Conservation (phyloP, 192 early-diverging fungal species). For the Umbelopsis sp. region DNA sequence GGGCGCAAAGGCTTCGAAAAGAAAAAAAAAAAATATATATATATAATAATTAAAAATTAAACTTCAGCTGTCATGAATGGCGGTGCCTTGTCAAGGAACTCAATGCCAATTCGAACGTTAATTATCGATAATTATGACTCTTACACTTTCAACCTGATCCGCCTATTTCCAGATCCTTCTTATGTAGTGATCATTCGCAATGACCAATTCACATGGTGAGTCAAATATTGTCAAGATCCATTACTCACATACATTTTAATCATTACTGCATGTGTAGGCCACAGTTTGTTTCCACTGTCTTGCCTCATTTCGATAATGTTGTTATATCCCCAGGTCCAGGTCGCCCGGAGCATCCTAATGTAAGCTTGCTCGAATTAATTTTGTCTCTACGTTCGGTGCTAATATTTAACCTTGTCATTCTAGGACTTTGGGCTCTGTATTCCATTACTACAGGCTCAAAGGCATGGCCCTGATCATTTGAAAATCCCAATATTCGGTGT, state of each 20-base stretch:
- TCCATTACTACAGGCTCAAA: slow-evolving; percentile 50
- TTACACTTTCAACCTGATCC: slow-evolving; percentile 95
- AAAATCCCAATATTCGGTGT: slow-evolving; percentile 84
- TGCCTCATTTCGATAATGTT: slow-evolving; percentile 85
- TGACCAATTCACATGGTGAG: slow-evolving; percentile 86
- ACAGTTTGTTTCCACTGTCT: slow-evolving; percentile 54
- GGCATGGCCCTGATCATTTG: slow-evolving; percentile 25
- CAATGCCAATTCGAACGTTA: slow-evolving; percentile 43
- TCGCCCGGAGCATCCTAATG: slow-evolving; percentile 61
- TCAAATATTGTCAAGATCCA: background rate
- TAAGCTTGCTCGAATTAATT: slow-evolving; percentile 23
- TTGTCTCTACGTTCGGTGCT: background rate
- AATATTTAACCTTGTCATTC: background rate
- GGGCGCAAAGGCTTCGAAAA: no score
- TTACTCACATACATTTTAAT: background rate
- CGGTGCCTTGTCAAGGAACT: background rate
- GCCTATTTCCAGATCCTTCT: slow-evolving; percentile 56
- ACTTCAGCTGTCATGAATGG: slow-evolving; percentile 2
- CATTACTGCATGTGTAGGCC: slow-evolving; percentile 42
- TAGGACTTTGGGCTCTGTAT: slow-evolving; percentile 85
- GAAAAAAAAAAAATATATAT: slow-evolving; percentile 11
- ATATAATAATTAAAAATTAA: no score
- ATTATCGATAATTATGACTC: slow-evolving; percentile 98
- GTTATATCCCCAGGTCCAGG: slow-evolving; percentile 97
- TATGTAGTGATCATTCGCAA: slow-evolving; percentile 87